phyloP scores from a whole-genome alignment of 805 yeast genomes.

The Suhomyces canberraensis region DNA sequence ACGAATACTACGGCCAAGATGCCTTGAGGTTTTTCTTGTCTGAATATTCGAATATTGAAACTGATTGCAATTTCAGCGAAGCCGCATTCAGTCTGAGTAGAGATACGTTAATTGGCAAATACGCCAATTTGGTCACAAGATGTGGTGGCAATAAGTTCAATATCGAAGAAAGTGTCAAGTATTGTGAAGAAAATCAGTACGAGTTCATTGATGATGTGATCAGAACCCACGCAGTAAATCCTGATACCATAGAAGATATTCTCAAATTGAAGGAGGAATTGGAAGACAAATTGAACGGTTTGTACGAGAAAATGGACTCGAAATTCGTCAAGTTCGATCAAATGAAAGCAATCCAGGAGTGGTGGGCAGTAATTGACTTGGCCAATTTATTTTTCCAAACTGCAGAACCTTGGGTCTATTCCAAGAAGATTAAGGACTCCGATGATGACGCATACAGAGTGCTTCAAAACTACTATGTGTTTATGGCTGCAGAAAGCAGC shows the following conservation, averaged over 20 bases:
- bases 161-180: slow-evolving; percentile 43
- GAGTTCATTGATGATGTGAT: slow-evolving; percentile 23
- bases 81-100: slow-evolving; percentile 49
- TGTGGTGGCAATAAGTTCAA: slow-evolving; percentile 69
- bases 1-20: slow-evolving; percentile 65
- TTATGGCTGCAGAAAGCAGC: slow-evolving; percentile 64
- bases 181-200: slow-evolving; percentile 18
- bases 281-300: slow-evolving; percentile 25
- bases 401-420: slow-evolving; percentile 72
- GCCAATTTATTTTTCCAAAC: slow-evolving; percentile 69
- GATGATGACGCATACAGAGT: slow-evolving; percentile 15
- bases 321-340: slow-evolving; percentile 49
- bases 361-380: slow-evolving; percentile 57
- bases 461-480: slow-evolving; percentile 51
- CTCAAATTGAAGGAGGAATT: slow-evolving; percentile 21
- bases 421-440: slow-evolving; percentile 20
- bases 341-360: slow-evolving; percentile 50
- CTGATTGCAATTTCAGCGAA: slow-evolving; percentile 79
- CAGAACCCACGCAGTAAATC: slow-evolving; percentile 8
- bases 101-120: slow-evolving; percentile 72
- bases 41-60: slow-evolving; percentile 69
- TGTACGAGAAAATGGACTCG: slow-evolving; percentile 39
- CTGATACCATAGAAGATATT: slow-evolving; percentile 12
- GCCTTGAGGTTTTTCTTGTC: slow-evolving; percentile 70
- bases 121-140: slow-evolving; percentile 75